These are phyloP conservation scores for Geranium incanum DNA, from an alignment of 441 rosid genomes.

Conservation along the genomic window DNA sequence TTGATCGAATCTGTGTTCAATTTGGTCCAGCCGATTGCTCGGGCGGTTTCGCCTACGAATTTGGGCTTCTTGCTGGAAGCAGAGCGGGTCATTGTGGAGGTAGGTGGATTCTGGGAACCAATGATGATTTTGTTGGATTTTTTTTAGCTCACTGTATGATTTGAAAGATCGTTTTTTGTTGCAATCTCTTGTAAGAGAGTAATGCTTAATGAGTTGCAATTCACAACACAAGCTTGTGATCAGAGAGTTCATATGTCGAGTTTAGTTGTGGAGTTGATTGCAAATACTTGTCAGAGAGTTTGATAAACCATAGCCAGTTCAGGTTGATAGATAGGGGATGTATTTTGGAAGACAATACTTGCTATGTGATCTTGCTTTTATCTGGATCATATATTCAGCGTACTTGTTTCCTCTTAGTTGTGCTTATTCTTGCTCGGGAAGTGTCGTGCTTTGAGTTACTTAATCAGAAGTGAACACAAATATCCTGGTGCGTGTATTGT, in stretches of 20 bases:
- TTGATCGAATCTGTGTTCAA: not conserved
- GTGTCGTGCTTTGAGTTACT: no score
- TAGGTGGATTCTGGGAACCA: constrained; percentile 14
- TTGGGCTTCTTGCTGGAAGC: constrained; percentile 66
- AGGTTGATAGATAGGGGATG: not conserved
- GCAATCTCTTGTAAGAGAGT: not conserved
- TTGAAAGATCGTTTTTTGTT: not conserved
- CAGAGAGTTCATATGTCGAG: not conserved
- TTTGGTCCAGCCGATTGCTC: constrained; percentile 37
- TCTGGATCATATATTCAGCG: no score
- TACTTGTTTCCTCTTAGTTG: no score
- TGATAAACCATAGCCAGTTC: not conserved
- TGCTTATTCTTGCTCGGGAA: no score
- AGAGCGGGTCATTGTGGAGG: constrained; percentile 64
- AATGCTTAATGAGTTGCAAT: not conserved
- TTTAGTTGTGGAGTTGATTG: not conserved
- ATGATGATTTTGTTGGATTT: no score
- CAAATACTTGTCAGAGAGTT: not conserved
- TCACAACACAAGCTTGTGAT: not conserved
- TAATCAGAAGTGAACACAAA: no score
- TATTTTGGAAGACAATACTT: not conserved
- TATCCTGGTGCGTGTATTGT: no score
- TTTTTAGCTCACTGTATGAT: no score
- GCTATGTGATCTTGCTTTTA: no score
- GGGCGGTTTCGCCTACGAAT: constrained; percentile 43